These are phyloP conservation scores for Aspergillus vadensis DNA, from an alignment of 2,329 filamentous ascomycete genomes.

Conservation along the genomic window DNA sequence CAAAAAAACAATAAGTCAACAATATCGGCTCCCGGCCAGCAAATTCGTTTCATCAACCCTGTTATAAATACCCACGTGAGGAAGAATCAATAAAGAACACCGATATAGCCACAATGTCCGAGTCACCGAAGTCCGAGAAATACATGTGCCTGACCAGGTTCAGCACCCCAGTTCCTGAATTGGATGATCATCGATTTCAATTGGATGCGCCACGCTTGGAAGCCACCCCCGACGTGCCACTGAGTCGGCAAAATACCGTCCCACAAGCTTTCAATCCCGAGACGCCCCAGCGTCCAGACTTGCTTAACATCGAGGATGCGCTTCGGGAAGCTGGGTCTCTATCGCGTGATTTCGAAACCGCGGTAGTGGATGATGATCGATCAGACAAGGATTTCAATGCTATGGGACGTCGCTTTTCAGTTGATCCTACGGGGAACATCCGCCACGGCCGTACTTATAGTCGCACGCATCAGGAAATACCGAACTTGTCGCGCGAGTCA, in stretches of 20 bases:
- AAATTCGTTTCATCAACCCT: background rate
- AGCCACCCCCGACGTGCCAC: constrained; percentile 40
- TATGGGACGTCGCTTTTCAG: constrained; percentile 41
- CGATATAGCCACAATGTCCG: constrained; percentile 44
- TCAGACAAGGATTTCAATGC: constrained; percentile 39
- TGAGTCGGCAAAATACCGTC: constrained; percentile 38
- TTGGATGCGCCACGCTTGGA: constrained; percentile 41
- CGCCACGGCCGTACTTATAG: constrained; percentile 38
- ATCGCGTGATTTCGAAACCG: constrained; percentile 83
- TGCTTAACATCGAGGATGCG: constrained; percentile 52
- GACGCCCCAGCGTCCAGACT: constrained; percentile 50
- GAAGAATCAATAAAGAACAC: background rate
- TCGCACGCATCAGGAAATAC: constrained; percentile 41
- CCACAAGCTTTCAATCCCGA: constrained; percentile 53
- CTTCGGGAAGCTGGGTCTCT: constrained; percentile 48
- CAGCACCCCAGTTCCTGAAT: constrained; percentile 64
- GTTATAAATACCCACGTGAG: background rate
- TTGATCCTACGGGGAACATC: constrained; percentile 44
- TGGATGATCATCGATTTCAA: constrained; percentile 79
- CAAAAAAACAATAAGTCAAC: constrained; percentile 5
- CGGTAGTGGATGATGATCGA: constrained; percentile 73
- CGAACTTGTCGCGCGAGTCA: constrained; percentile 48
- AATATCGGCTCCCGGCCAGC: constrained; percentile 2
- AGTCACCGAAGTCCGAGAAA: constrained; percentile 66
- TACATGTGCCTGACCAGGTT: constrained; percentile 60